phyloP scores from a whole-genome alignment of 108 stramenopile species.

The Asterionellopsis glacialis region DNA sequence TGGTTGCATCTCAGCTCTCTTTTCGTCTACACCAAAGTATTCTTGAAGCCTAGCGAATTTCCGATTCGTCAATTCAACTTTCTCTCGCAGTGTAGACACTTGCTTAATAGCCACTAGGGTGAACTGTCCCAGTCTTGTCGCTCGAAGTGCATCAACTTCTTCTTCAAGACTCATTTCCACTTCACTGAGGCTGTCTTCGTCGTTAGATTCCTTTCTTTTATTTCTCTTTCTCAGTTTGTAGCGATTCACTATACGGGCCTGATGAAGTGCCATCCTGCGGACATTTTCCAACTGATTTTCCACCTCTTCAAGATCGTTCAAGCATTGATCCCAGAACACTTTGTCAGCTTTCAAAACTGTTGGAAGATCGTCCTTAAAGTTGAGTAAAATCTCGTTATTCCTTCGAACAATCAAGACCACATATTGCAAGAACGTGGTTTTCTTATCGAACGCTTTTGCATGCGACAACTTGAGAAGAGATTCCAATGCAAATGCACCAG shows the following conservation, averaged over 20 bases:
- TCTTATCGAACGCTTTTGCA: slow-evolving; percentile 96
- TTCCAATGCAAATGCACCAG: slow-evolving; percentile 89
- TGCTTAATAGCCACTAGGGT: slow-evolving; percentile 81
- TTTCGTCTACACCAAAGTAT: slow-evolving; percentile 80
- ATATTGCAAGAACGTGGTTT: slow-evolving; percentile 94
- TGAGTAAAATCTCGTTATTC: slow-evolving; percentile 71
- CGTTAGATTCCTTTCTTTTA: slow-evolving; percentile 27
- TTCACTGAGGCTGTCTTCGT: slow-evolving; percentile 55
- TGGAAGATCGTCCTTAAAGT: slow-evolving; percentile 76
- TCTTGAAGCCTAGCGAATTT: slow-evolving; percentile 61
- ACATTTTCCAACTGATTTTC: slow-evolving; percentile 82
- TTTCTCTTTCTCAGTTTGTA: slow-evolving; percentile 26
- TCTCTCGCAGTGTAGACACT: slow-evolving; percentile 77
- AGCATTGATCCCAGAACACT: slow-evolving; percentile 82
- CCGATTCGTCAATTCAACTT: slow-evolving; percentile 64
- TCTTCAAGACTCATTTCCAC: slow-evolving; percentile 66
- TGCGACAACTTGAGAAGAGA: slow-evolving; percentile 90
- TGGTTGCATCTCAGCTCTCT: slow-evolving; percentile 55
- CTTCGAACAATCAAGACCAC: slow-evolving; percentile 83
- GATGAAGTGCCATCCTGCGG: slow-evolving; percentile 61
- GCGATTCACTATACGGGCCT: slow-evolving; percentile 28
- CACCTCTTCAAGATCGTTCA: slow-evolving; percentile 73
- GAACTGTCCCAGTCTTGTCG: slow-evolving; percentile 72
- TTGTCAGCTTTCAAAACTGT: slow-evolving; percentile 76
- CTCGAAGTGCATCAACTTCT: slow-evolving; percentile 66